Evolutionary conservation across 768 basidiomycete genomes (phyloP).

Genomic region (Thelephora ganbajun): DNA sequence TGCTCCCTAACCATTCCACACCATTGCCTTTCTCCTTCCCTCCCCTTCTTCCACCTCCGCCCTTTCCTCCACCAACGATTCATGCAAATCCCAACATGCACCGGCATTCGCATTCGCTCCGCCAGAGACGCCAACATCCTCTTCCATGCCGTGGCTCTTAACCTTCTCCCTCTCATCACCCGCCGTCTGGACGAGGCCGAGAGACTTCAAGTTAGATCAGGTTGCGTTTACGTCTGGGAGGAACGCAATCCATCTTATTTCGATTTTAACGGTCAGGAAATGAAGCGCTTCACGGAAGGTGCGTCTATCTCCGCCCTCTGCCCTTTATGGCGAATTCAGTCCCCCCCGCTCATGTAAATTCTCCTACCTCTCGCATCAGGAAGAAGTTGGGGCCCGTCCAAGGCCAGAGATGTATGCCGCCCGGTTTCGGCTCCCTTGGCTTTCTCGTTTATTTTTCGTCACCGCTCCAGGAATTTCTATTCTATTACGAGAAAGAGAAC

Average conservation of each 20-base stretch:
- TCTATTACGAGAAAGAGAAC: conserved; percentile 25
- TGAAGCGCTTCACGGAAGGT: conserved; percentile 25
- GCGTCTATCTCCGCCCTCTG: conserved; percentile 1
- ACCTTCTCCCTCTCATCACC: conserved; percentile 21
- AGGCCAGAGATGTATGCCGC: conserved; percentile 15
- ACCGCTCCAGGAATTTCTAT: conserved; percentile 20
- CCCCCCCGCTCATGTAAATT: background rate
- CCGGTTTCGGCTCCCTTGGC: background rate
- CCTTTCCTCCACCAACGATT: conserved; percentile 3
- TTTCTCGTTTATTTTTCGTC: conserved; percentile 1
- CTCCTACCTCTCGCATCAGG: background rate
- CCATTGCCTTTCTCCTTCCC: conserved; percentile 3
- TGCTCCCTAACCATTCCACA: background rate
- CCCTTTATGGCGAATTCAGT: background rate
- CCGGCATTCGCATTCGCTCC: conserved; percentile 21
- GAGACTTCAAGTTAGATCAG: conserved; percentile 18
- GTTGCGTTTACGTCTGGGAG: conserved; percentile 26
- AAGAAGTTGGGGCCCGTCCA: conserved; percentile 23
- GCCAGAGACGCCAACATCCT: conserved; percentile 23
- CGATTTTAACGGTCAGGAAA: conserved; percentile 20
- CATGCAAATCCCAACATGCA: conserved; percentile 23
- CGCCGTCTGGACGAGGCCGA: conserved; percentile 27
- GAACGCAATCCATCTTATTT: conserved; percentile 20
- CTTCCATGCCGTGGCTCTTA: conserved; percentile 22
- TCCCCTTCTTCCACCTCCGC: conserved; percentile 3